Percentiles rank a stretch among this genome's conserved stretches.
Conservation (phyloP, 1,139 yeast species). For the Nakaseomyces uthaithaninus region DNA sequence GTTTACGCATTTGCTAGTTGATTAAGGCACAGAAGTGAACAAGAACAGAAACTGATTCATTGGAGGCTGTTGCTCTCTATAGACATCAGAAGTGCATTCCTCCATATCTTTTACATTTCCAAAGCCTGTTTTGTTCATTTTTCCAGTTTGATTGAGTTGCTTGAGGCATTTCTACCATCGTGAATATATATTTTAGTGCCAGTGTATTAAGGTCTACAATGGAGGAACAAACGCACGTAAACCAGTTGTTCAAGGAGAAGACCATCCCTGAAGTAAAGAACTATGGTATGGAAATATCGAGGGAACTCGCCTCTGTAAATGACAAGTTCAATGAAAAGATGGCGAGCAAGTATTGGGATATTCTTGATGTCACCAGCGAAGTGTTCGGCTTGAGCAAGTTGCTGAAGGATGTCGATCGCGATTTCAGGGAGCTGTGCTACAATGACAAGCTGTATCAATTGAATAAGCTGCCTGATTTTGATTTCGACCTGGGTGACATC, state of each 20-base stretch:
- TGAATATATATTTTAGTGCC: too few species aligned
- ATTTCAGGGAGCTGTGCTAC: constrained; percentile 28
- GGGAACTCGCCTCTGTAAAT: constrained; percentile 10
- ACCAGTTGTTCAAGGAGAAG: constrained; percentile 10
- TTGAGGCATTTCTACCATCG: too few species aligned
- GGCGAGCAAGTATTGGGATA: constrained; percentile 19
- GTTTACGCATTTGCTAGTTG: too few species aligned
- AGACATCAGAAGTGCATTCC: too few species aligned
- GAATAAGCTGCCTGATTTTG: constrained; percentile 16
- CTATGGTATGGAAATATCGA: constrained; percentile 9
- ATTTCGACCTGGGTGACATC: neutral
- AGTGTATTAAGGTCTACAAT: too few species aligned
- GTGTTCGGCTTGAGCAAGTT: constrained; percentile 15
- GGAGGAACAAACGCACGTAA: constrained; percentile 6
- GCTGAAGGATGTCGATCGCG: constrained; percentile 19
- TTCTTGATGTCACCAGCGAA: constrained; percentile 21
- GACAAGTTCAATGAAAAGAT: constrained; percentile 18
- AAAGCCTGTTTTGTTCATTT: too few species aligned
- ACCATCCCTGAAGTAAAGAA: constrained; percentile 12
- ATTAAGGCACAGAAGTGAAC: too few species aligned
- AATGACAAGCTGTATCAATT: constrained; percentile 24
- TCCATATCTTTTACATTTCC: too few species aligned
- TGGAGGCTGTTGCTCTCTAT: too few species aligned
- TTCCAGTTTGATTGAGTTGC: too few species aligned
- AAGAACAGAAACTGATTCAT: too few species aligned